Base-by-base conservation (phyloP, 352 stramenopile genomes). In the Phytophthora sp. region DNA sequence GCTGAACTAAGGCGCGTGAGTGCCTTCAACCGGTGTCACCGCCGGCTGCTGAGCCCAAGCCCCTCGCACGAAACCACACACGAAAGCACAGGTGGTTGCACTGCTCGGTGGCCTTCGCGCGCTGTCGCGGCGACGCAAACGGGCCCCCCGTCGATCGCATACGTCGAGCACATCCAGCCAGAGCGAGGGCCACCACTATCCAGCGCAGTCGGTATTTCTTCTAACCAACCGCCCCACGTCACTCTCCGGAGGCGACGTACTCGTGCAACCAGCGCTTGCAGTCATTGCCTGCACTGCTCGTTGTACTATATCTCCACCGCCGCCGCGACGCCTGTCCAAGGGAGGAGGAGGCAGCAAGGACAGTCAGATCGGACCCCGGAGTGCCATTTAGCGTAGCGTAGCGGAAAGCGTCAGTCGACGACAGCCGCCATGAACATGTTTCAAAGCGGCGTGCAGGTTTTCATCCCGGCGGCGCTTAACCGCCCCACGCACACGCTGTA, bases 391-490 rank as follows among this genome's bases (percentile, higher is more conserved):
- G 24, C 54, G 31, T 66, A 65, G 39, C 54, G 28, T 63, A 67
- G 56, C 57, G 20, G 30, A 65, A 31, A 26, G 37, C 35, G 52
- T 21, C 32, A 30, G 35, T 35, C 28, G 26, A 38, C 26, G 17
- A 24, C 43, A 39, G 27, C 38, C 11, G 32, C 32, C 24, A 66
- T 62, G 60, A 62, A 44, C 44, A 59, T 67, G 44, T 81, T 76
- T 49, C 52, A 81, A 56, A 82, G 64, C 45, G 83, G 83, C 42
- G 84, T 92, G 45, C 82, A 92, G 56, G 84, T 91, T 42, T 87
- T 91, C 54, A 92, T 94, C 70, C 86, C 86, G 0, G 86, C 86
- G 50, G 86, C 86, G 52, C 77, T 94, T 20, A 94, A 94, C 64
- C 77, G 86, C 7, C 86, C 86, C 27, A 88, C 82, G 21, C 86